Evolutionary conservation across 1,284 basidiomycete genomes (phyloP).

Genomic region (Fomitopsis schrenkii): DNA sequence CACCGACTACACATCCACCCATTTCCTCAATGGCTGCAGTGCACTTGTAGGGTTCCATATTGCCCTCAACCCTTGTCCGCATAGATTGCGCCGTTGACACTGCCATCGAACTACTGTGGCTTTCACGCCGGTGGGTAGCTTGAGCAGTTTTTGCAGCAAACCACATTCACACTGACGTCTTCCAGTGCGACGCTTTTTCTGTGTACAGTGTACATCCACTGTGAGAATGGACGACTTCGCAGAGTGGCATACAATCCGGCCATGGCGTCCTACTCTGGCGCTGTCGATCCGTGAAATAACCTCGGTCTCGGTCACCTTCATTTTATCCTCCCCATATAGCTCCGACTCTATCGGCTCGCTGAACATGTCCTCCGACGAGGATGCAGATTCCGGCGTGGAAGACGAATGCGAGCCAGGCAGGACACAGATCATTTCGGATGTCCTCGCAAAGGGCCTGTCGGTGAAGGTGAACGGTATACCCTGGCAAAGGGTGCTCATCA

Average conservation of each 20-base stretch:
- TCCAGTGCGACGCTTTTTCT: not conserved
- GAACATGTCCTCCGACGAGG: constrained; percentile 37
- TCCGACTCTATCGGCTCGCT: constrained; percentile 39
- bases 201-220: not conserved
- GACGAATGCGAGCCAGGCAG: constrained; percentile 21
- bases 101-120: not conserved
- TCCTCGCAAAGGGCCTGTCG: constrained; percentile 66
- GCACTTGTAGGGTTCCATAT: too few relatives aligned
- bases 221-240: not conserved
- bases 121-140: not conserved
- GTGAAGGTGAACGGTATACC: constrained; percentile 72
- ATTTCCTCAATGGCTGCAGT: too few relatives aligned
- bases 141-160: not conserved
- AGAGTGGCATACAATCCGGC: constrained; percentile 69
- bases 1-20: too few relatives aligned
- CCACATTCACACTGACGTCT: not conserved
- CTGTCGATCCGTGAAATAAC: constrained; percentile 73
- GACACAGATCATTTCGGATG: constrained; percentile 54
- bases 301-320: constrained; percentile 76
- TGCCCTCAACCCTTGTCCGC: too few relatives aligned
- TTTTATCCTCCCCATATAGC: constrained; percentile 50
- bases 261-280: constrained; percentile 65
- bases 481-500: constrained; percentile 74
- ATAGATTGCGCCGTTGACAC: too few relatives aligned
- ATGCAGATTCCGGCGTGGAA: constrained; percentile 34